A percentile compares a stretch with the other conserved stretches of the same genome.
Conservation (phyloP, 352 stramenopile genomes). For the Aphanomyces cochlioides region DNA sequence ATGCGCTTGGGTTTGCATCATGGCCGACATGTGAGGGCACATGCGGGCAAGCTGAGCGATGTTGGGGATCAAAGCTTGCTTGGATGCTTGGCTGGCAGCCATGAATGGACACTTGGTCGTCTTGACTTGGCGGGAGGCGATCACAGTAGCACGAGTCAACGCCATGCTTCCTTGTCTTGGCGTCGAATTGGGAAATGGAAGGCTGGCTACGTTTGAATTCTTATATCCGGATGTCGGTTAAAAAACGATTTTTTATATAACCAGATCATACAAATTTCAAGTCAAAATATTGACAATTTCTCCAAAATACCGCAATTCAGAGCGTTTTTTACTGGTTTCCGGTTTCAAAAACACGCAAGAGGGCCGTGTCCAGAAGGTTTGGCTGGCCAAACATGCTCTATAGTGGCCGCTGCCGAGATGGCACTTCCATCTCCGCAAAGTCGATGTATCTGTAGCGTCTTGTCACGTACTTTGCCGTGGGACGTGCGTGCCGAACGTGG, state of each 20-base stretch:
- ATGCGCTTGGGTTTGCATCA: conserved; percentile 71
- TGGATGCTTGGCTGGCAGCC: conserved; percentile 64
- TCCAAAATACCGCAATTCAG: neutral
- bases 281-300: conserved; percentile 4
- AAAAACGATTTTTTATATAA: too few species aligned
- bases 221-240: neutral
- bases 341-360: too few species aligned
- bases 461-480: too few species aligned
- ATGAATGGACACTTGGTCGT: conserved; percentile 66
- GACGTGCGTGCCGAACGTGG: too few species aligned
- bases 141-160: conserved; percentile 17
- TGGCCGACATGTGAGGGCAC: conserved; percentile 80
- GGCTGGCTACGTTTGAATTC: neutral
- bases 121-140: conserved; percentile 26
- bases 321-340: too few species aligned
- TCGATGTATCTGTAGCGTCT: too few species aligned
- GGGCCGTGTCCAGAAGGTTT: too few species aligned
- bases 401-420: too few species aligned
- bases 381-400: too few species aligned
- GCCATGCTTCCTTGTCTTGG: conserved; percentile 6
- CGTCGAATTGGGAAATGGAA: conserved; percentile 20
- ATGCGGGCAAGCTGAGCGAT: conserved; percentile 81
- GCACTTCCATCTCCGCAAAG: too few species aligned
- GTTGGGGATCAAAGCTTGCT: conserved; percentile 76
- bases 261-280: neutral